These are phyloP conservation scores for Cucurbita ficifolia DNA, from an alignment of 306 rosid genomes.

Conservation along the genomic window DNA sequence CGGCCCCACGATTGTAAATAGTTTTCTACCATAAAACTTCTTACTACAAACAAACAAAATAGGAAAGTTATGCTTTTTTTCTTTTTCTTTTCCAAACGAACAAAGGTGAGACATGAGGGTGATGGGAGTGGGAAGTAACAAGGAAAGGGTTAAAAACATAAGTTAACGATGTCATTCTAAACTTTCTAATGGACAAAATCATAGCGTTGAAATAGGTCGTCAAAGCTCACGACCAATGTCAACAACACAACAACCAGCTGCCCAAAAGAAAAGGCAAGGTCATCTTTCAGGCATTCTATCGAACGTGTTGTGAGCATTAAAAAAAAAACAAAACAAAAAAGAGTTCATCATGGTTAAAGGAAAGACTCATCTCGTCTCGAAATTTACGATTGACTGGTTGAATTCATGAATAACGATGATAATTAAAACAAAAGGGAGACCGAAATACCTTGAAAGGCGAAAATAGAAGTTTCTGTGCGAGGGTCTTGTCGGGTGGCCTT, in stretches of 20 bases:
- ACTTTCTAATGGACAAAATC: background rate
- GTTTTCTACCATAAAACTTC: background rate
- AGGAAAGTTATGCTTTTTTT: background rate
- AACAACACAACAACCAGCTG: background rate
- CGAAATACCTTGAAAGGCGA: background rate
- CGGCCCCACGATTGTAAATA: no score
- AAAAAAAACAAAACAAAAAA: background rate
- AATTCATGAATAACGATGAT: background rate
- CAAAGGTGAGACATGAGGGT: background rate
- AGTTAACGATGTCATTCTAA: background rate
- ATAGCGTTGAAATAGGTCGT: background rate
- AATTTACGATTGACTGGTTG: background rate
- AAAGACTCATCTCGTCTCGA: background rate
- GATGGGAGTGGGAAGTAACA: background rate
- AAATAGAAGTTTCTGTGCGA: constrained; percentile 13
- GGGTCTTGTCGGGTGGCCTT: background rate
- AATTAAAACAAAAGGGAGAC: background rate
- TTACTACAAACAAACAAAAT: background rate
- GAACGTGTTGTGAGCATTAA: background rate
- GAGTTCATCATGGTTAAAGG: background rate
- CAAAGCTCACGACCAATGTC: background rate
- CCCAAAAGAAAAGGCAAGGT: background rate
- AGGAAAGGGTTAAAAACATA: background rate
- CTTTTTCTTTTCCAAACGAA: background rate
- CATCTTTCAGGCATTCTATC: background rate